Conservation (phyloP, 371 early-diverging fungal species). For the Mortierella polycephala region DNA sequence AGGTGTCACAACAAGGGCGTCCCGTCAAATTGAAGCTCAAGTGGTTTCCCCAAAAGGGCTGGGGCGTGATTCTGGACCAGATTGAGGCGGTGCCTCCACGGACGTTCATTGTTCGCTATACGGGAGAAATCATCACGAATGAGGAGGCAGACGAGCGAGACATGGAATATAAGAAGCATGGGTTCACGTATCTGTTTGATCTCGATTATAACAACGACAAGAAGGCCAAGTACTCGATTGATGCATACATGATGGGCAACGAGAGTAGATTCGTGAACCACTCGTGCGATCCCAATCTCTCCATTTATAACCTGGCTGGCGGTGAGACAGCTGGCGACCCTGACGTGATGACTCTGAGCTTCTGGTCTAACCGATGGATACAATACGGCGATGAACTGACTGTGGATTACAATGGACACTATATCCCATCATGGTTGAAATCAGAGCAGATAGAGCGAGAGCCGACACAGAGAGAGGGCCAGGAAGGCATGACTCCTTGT, state of each 20-base stretch:
- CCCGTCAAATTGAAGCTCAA: conserved; percentile 64
- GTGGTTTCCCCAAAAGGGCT: conserved; percentile 65
- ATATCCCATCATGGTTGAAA: conserved; percentile 14
- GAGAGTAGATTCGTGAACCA: conserved; percentile 82
- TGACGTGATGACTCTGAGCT: conserved; percentile 66
- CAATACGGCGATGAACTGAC: conserved; percentile 71
- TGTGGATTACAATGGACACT: conserved; percentile 72
- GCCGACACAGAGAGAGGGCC: background rate
- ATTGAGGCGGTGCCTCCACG: conserved; percentile 56
- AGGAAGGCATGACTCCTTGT: conserved; percentile 12
- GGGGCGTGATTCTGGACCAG: conserved; percentile 69
- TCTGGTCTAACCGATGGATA: conserved; percentile 72
- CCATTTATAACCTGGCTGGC: conserved; percentile 60
- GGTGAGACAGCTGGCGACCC: conserved; percentile 55
- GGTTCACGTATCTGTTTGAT: conserved; percentile 69
- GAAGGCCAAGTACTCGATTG: conserved; percentile 64
- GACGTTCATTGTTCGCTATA: conserved; percentile 71
- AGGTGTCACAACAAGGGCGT: conserved; percentile 74
- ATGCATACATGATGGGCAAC: conserved; percentile 74
- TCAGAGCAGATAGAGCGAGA: no score
- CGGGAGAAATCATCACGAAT: conserved; percentile 72
- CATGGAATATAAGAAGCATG: conserved; percentile 56
- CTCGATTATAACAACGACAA: conserved; percentile 60
- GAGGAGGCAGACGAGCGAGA: conserved; percentile 64
- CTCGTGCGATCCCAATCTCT: conserved; percentile 71